Conservation (phyloP, 495 filamentous ascomycete species). For the Lineolata rhizophorae region DNA sequence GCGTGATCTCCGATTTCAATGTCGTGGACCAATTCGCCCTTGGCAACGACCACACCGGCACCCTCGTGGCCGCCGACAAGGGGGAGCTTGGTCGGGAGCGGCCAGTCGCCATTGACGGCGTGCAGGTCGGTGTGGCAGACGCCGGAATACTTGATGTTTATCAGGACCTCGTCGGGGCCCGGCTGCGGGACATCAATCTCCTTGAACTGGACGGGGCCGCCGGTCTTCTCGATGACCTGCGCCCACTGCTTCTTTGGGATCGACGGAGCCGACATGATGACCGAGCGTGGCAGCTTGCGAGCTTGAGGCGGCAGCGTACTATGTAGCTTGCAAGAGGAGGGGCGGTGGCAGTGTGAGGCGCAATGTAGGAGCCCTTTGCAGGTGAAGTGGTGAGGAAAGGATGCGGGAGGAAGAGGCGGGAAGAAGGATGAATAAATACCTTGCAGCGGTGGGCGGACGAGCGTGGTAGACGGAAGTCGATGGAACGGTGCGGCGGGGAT, state of each 20-base stretch:
- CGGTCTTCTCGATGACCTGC: conserved; percentile 59
- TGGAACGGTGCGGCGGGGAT: no score
- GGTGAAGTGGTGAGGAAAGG: no score
- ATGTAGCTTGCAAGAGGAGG: no score
- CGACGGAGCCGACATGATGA: conserved; percentile 12
- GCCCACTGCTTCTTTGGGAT: conserved; percentile 69
- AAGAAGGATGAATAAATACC: no score
- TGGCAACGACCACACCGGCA: conserved; percentile 65
- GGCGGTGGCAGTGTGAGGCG: no score
- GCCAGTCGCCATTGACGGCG: conserved; percentile 79
- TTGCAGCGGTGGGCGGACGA: no score
- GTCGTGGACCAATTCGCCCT: conserved; percentile 48
- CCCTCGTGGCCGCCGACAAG: conserved; percentile 90
- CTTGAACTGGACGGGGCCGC: conserved; percentile 57
- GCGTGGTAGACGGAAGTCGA: no score
- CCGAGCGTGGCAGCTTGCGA: no score
- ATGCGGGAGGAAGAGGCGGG: no score
- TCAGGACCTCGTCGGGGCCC: conserved; percentile 66
- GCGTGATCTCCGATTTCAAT: conserved; percentile 37
- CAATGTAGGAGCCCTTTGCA: no score
- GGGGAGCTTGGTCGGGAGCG: conserved; percentile 51
- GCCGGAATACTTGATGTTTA: conserved; percentile 83
- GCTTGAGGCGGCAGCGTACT: no score
- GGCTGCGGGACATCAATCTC: conserved; percentile 60
- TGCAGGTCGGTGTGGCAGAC: conserved; percentile 76